Base-by-base conservation (phyloP, 2,329 filamentous ascomycete species). In the Arachnomyces sp. region DNA sequence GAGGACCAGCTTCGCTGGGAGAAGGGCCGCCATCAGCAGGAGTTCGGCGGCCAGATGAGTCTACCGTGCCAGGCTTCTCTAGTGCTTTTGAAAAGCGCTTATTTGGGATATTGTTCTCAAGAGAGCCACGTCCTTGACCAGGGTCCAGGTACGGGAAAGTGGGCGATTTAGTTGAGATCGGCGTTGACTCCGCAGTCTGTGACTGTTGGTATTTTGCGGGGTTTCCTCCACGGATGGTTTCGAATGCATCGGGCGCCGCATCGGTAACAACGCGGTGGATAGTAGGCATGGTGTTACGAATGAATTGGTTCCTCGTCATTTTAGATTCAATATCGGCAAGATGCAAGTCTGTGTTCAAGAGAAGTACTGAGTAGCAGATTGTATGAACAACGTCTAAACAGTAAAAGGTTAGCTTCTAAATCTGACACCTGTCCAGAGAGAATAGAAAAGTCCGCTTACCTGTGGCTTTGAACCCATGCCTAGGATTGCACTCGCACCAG, bases 321-420 rank as follows among this genome's bases (percentile, higher is more conserved):
- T 94, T 94, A 53, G 84, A 80, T 46, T 94, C 88, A 51, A 96
- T 94, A 57, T 96, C 89, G 43, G 90, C 92, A 55, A 96, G 64
- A 56, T 98, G 90, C 41, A 98, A 71, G 67, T 98, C 92, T 28
- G 92, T 98, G 56, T 98, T 98, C 47, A 98, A 74, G 8, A 98
- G 73, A 56, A 98, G 81, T 48, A 98, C 79, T 1, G 92, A 95
- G 63, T 96, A 98, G 65, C 87, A 93, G 48, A 96, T 93, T 16
- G 89, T 95, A 60, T 98, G 90, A 13, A 98, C 89, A 35, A 96
- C 84, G 66, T 96, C 90, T 84, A 54, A 7, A 25, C 7, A 33
- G 28, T 15, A n/a, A 32, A 16, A 32, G 7, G 48, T 71, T 52
- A 67, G 64, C 47, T 51, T 44, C 15, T 35, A 9, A 36, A 28